Conservation (phyloP, 1,284 basidiomycete genomes). For the Marasmius sp. region DNA sequence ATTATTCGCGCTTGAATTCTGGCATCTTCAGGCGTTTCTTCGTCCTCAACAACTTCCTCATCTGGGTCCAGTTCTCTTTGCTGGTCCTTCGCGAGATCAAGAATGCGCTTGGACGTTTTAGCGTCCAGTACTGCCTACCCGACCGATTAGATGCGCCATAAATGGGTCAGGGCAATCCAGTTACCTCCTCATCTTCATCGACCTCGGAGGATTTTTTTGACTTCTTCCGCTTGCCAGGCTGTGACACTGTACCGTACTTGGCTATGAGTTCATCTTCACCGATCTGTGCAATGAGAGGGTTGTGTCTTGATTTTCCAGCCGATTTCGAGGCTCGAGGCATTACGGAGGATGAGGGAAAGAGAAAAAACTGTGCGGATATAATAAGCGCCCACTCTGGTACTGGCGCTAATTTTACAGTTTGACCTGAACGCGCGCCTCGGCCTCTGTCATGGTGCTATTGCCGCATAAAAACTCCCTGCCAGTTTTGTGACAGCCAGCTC, state of each 20-base stretch:
- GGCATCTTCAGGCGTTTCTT: constrained; percentile 34
- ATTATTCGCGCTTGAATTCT: constrained; percentile 30
- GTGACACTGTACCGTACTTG: constrained; percentile 77
- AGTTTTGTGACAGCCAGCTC: not conserved
- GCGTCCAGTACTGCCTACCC: constrained; percentile 77
- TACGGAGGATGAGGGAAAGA: constrained; percentile 13
- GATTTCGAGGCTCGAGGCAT: constrained; percentile 68
- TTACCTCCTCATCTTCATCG: constrained; percentile 61
- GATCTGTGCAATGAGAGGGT: constrained; percentile 83
- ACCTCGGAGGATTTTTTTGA: constrained; percentile 42
- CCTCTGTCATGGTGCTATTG: not conserved
- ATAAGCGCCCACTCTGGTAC: not conserved
- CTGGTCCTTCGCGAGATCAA: constrained; percentile 91
- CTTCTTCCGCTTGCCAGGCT: constrained; percentile 74
- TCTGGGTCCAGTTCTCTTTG: constrained; percentile 80
- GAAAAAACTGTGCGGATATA: not conserved
- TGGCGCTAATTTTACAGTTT: not conserved
- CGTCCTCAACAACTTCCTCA: constrained; percentile 43
- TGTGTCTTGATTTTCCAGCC: constrained; percentile 65
- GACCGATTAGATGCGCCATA: not conserved
- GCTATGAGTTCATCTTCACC: constrained; percentile 71
- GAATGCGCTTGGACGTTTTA: constrained; percentile 86
- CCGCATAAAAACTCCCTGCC: not conserved
- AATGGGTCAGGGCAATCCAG: constrained; percentile 12
- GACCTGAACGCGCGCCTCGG: not conserved